Conservation (phyloP, 331 rosid genomes). For the Quercus tomentella region DNA sequence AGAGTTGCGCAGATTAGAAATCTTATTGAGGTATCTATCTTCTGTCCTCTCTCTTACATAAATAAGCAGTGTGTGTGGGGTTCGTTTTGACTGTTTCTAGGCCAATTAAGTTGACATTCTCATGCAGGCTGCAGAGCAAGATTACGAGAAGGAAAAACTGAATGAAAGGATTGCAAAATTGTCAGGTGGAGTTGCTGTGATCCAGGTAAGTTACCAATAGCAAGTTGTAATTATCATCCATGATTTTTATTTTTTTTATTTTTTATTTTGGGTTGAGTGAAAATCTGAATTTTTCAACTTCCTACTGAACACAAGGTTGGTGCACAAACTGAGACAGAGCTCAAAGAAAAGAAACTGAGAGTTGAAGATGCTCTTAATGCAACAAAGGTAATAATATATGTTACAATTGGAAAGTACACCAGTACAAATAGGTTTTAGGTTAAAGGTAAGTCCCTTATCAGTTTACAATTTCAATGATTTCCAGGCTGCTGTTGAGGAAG, state of each 20-base stretch:
- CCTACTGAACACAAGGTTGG: constrained; percentile 56
- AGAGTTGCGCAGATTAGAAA: constrained; percentile 85
- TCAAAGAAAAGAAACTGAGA: constrained; percentile 93
- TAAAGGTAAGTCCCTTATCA: background rate
- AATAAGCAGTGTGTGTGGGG: background rate
- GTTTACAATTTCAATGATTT: constrained; percentile 10
- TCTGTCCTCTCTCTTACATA: background rate
- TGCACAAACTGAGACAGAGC: constrained; percentile 99
- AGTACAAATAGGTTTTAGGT: background rate
- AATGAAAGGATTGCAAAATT: constrained; percentile 91
- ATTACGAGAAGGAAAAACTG: constrained; percentile 86
- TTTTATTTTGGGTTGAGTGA: no score
- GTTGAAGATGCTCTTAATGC: constrained; percentile 99
- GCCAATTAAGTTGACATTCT: background rate
- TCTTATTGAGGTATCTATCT: constrained; percentile 66
- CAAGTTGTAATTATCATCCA: background rate
- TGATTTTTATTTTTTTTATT: background rate
- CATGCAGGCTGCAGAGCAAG: constrained; percentile 87
- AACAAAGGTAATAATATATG: constrained; percentile 58
- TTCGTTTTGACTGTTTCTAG: background rate
- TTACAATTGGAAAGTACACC: background rate
- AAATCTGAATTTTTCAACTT: background rate
- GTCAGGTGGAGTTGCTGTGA: constrained; percentile 98
- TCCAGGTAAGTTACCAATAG: constrained; percentile 53
- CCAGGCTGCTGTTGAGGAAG: constrained; percentile 99